phyloP scores from a whole-genome alignment of 345 rosid species.

The Hirschfeldia incana region DNA sequence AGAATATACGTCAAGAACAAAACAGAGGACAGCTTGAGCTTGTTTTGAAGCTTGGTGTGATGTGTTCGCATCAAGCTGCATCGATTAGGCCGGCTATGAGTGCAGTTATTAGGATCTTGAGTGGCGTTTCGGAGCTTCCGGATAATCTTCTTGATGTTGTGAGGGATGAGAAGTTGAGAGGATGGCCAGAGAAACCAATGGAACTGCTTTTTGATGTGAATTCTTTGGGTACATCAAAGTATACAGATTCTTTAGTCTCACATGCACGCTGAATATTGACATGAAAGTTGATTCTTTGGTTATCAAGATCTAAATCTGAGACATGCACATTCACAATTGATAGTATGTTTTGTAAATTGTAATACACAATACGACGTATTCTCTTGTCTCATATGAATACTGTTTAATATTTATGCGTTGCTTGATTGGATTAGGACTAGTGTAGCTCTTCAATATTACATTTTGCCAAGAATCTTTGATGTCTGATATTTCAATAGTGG shows the following conservation, averaged over 20 bases:
- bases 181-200: conserved; percentile 5
- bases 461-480: too few relatives aligned
- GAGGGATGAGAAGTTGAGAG: conserved; percentile 17
- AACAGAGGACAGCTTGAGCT: conserved; percentile 28
- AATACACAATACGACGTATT: neutral
- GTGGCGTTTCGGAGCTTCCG: conserved; percentile 19
- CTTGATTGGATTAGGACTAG: too few relatives aligned
- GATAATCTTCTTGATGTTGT: conserved; percentile 16
- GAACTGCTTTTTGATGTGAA: conserved; percentile 7
- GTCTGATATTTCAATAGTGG: too few relatives aligned
- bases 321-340: neutral
- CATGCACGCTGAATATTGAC: neutral
- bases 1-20: conserved; percentile 10
- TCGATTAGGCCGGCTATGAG: conserved; percentile 39
- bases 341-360: neutral
- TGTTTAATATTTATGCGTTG: too few relatives aligned
- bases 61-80: conserved; percentile 36
- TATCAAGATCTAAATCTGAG: neutral
- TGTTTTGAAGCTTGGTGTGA: conserved; percentile 43
- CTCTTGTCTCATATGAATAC: too few relatives aligned
- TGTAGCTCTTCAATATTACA: too few relatives aligned
- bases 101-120: conserved; percentile 24
- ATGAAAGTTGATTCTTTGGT: neutral
- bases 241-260: neutral
- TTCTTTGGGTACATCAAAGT: neutral